Conservation (phyloP, 345 rosid species). For the Eucalyptus polybractea region DNA sequence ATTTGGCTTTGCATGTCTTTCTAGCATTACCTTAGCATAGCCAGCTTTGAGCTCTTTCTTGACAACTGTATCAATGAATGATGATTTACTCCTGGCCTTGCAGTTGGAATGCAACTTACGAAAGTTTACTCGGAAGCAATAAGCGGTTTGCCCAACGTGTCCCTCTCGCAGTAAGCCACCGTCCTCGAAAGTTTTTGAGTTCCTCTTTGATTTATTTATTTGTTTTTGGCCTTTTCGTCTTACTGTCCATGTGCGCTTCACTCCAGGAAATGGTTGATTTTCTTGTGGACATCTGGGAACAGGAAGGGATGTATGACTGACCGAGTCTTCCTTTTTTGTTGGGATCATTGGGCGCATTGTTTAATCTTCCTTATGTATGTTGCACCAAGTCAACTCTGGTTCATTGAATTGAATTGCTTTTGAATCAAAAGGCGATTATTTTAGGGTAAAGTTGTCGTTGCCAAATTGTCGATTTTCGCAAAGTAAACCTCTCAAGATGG, state of each 20-base stretch:
- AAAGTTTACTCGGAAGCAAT: constrained; percentile 73
- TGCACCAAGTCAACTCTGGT: neutral
- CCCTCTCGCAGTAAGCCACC: constrained; percentile 59
- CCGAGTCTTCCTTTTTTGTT: neutral
- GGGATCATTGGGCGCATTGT: neutral
- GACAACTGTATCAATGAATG: neutral
- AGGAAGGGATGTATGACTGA: constrained; percentile 82
- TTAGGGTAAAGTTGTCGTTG: neutral
- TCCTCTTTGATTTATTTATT: neutral
- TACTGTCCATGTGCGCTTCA: neutral
- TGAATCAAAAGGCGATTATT: neutral
- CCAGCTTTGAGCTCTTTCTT: neutral
- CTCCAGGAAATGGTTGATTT: constrained; percentile 91
- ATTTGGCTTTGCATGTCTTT: neutral
- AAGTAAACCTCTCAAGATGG: neutral
- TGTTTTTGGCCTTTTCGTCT: neutral
- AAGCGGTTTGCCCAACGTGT: constrained; percentile 67
- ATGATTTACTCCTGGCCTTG: constrained; percentile 16
- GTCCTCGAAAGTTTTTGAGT: neutral
- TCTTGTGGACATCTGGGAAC: constrained; percentile 88
- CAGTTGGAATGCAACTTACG: constrained; percentile 74
- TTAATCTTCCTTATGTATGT: neutral
- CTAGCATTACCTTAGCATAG: neutral
- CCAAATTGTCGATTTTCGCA: neutral
- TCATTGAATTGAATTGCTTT: neutral